Evolutionary conservation across 495 filamentous ascomycete genomes (phyloP).

Genomic region (Neurospora sp.): DNA sequence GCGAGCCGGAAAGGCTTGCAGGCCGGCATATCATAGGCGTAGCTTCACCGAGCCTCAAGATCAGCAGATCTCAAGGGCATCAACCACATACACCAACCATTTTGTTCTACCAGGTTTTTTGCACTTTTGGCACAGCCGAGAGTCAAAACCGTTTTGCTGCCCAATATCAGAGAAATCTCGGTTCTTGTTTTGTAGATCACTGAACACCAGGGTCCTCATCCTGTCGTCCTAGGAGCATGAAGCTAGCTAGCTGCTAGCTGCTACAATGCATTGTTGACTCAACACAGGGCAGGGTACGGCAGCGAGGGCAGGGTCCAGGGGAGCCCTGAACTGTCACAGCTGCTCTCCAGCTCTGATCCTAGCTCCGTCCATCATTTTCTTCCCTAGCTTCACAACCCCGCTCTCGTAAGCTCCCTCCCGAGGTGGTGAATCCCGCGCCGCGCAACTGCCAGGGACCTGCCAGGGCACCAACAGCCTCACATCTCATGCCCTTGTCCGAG

Average conservation of each 20-base stretch:
- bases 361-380: neutral
- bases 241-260: neutral
- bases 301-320: neutral
- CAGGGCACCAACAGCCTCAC: neutral
- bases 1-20: neutral
- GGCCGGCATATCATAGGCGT: neutral
- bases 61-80: neutral
- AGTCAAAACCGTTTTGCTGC: neutral
- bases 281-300: neutral
- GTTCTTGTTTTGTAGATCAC: neutral
- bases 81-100: neutral
- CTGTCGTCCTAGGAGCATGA: neutral
- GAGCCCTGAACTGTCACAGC: neutral
- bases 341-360: neutral
- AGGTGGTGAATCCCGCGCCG: neutral
- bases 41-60: neutral
- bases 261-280: neutral
- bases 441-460: neutral
- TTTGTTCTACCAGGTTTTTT: neutral
- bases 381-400: neutral
- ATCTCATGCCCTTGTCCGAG: neutral
- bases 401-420: neutral
- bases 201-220: neutral
- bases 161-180: neutral
- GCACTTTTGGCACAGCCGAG: neutral